Evolutionary conservation across 2,329 filamentous ascomycete genomes (phyloP).

Genomic region (Tolypocladium pustulatum): DNA sequence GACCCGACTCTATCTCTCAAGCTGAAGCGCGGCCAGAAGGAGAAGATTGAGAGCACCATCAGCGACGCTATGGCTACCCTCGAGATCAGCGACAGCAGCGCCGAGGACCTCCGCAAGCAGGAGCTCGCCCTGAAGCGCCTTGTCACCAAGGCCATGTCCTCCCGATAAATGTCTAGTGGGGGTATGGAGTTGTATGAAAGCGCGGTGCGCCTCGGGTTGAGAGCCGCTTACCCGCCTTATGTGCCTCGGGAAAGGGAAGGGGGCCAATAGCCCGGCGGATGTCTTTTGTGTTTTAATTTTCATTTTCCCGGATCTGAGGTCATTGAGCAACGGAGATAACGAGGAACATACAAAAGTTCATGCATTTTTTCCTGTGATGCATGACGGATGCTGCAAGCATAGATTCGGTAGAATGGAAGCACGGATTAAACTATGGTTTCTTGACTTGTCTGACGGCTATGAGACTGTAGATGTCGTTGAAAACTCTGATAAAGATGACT

Average conservation of each 20-base stretch:
- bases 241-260: background rate
- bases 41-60: conserved; percentile 96
- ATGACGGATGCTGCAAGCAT: conserved; percentile 21
- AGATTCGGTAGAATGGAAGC: conserved; percentile 27
- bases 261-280: conserved; percentile 6
- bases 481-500: no score
- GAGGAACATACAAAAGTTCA: conserved; percentile 24
- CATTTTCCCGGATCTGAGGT: conserved; percentile 17
- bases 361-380: conserved; percentile 16
- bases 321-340: conserved; percentile 19
- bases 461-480: no score
- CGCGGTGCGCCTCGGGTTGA: background rate
- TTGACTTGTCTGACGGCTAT: no score
- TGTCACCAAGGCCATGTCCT: conserved; percentile 96
- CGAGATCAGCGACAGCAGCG: conserved; percentile 82
- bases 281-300: conserved; percentile 14
- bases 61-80: conserved; percentile 96
- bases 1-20: conserved; percentile 93
- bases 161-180: conserved; percentile 50
- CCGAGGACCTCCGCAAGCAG: conserved; percentile 99
- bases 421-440: conserved; percentile 8
- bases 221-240: background rate
- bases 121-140: conserved; percentile 95
- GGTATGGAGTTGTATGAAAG: background rate
- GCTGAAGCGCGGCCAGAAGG: conserved; percentile 98